Evolutionary conservation across 2,329 filamentous ascomycete genomes (phyloP).

Genomic region (Diatrype stigma): DNA sequence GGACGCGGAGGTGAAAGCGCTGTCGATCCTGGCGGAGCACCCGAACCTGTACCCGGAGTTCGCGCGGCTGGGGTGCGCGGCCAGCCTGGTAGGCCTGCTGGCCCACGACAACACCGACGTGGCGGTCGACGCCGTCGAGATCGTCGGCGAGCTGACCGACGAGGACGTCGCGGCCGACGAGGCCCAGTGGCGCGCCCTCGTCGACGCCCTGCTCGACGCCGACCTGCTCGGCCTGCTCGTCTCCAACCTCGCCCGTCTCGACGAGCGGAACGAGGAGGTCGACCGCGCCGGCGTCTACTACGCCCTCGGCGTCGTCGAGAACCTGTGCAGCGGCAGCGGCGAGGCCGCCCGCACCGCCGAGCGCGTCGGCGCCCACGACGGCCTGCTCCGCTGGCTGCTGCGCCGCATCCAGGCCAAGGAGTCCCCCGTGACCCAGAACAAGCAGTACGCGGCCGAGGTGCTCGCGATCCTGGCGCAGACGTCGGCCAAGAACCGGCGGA

Average conservation of each 20-base stretch:
- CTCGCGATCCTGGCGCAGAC: constrained; percentile 83
- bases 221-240: constrained; percentile 71
- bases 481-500: constrained; percentile 59
- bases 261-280: constrained; percentile 61
- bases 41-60: constrained; percentile 49
- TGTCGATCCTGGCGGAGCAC: constrained; percentile 85
- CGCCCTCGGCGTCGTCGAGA: constrained; percentile 78
- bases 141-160: constrained; percentile 86
- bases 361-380: constrained; percentile 64
- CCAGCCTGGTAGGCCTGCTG: constrained; percentile 72
- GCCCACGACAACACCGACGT: constrained; percentile 98
- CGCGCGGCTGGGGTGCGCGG: constrained; percentile 24
- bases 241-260: constrained; percentile 73
- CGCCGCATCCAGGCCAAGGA: constrained; percentile 68
- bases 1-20: constrained; percentile 78
- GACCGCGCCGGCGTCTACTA: constrained; percentile 87
- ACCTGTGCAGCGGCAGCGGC: constrained; percentile 65
- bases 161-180: constrained; percentile 83
- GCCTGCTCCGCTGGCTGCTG: constrained; percentile 73
- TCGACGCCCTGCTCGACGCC: constrained; percentile 61
- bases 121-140: constrained; percentile 84
- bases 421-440: constrained; percentile 74
- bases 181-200: constrained; percentile 74
- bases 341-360: constrained; percentile 68
- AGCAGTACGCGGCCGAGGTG: constrained; percentile 90